Base-by-base conservation (phyloP, 2,329 filamentous ascomycete species). In the Ilyonectria mors-panacis region DNA sequence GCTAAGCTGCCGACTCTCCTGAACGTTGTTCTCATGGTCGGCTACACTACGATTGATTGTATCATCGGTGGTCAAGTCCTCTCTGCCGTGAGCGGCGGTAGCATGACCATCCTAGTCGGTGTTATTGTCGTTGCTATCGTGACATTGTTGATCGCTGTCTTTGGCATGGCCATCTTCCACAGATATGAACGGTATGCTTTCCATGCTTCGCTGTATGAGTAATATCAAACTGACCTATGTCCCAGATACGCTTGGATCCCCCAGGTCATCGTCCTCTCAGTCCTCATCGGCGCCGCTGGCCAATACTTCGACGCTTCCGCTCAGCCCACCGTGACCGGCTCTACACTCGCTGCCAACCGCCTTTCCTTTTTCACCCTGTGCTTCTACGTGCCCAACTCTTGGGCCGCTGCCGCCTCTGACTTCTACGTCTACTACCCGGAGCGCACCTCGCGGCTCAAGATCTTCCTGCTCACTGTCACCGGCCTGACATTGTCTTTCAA, bases 1-100 rank as follows among this genome's bases (percentile, higher is more conserved):
- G 70, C 73, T n/a, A 80, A 80, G 59, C 69, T 80, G 1, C 71
- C 77, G 0, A 78, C 76, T 4, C 60, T 77, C 9, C 75, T 78
- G 19, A 77, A 76, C 56, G 68, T 78, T 86, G 88, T 93, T 76
- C 92, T 92, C 59, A 80, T 91, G 73, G 90, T 94, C 78, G 93
- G 93, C 56, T 95, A 93, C 90, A 91, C 91, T 5, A 86, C 91
- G 0, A 90, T 94, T 71, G 95, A 96, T 76, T 88, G 89, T 61
- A 94, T 96, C 69, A 92, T 95, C 17, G 93, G 93, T 19, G 92
- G 92, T 0, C 91, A 95, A 78, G 86, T 95, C 7, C 86, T 96
- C 72, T 86, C 93, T 63, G 91, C 93, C 1, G 90, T 95, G 51
- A 94, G 94, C 77, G 77, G 80, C 51, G 77, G 76, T 5, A 80